These are phyloP conservation scores for Apostasia ramifera DNA, from an alignment of 106 monocot species.

Conservation along the genomic window DNA sequence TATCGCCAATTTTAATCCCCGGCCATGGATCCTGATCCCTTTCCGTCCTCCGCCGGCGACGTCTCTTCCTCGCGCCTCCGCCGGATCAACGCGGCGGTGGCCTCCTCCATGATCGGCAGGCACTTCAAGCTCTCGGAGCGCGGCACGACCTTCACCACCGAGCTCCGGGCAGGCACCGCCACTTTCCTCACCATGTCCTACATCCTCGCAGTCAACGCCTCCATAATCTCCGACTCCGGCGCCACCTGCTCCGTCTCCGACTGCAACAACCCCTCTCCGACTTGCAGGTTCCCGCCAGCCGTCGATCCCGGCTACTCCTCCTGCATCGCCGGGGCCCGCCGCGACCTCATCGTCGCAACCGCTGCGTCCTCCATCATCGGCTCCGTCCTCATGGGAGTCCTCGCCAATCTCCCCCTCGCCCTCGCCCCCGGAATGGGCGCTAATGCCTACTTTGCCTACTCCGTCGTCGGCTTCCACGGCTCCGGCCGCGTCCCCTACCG, in stretches of 20 bases:
- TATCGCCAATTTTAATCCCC: background rate
- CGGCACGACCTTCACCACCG: constrained; percentile 33
- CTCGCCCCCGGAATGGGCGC: constrained; percentile 46
- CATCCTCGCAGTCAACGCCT: constrained; percentile 41
- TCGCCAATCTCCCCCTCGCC: constrained; percentile 37
- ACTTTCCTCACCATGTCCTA: constrained; percentile 43
- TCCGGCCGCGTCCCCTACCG: constrained; percentile 27
- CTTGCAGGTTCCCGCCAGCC: constrained; percentile 25
- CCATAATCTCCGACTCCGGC: constrained; percentile 41
- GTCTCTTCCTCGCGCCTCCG: background rate
- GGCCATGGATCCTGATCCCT: background rate
- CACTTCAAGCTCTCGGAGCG: constrained; percentile 19
- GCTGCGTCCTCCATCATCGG: constrained; percentile 30
- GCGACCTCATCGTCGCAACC: constrained; percentile 45
- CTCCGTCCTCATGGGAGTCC: constrained; percentile 31
- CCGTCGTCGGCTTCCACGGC: constrained; percentile 44
- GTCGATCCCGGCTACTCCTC: constrained; percentile 35
- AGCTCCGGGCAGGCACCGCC: constrained; percentile 44
- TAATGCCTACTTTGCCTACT: constrained; percentile 42
- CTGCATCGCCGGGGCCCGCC: constrained; percentile 29
- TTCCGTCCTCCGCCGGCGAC: background rate
- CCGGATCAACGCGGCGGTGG: constrained; percentile 14
- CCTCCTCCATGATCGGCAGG: constrained; percentile 5
- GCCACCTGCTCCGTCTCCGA: constrained; percentile 35
- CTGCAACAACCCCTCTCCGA: constrained; percentile 10